Evolutionary conservation across 1,284 basidiomycete species (phyloP).

Genomic region (Boletellus sp.): DNA sequence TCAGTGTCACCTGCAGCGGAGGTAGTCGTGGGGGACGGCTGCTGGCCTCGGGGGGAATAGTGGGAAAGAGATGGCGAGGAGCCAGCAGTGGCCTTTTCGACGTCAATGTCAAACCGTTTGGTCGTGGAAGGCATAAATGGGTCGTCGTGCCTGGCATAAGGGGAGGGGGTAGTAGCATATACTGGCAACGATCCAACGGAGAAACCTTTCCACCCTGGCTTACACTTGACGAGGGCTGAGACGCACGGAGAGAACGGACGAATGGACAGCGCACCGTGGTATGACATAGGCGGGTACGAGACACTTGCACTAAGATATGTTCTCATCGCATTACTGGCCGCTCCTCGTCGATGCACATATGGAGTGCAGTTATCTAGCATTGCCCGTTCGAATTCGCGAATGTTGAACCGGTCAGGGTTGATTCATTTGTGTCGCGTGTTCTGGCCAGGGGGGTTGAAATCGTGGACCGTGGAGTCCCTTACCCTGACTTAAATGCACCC

Average conservation of each 20-base stretch:
- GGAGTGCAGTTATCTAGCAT: no score
- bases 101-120: conserved; percentile 10
- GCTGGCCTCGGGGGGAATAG: conserved; percentile 6
- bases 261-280: conserved; percentile 14
- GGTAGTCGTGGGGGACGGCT: conserved; percentile 5
- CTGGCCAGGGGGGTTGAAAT: no score
- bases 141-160: background rate
- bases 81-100: conserved; percentile 17
- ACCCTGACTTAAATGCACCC: no score
- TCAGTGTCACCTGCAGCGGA: conserved; percentile 2
- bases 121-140: background rate
- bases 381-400: no score
- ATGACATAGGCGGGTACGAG: background rate
- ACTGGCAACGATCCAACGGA: conserved; percentile 22
- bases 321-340: no score
- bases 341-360: no score
- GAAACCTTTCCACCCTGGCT: conserved; percentile 5
- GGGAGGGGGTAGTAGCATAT: conserved; percentile 13
- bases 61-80: conserved; percentile 17
- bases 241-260: background rate
- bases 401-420: no score
- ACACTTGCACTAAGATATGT: no score
- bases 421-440: no score
- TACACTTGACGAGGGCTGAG: conserved; percentile 15
- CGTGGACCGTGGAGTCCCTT: no score